phyloP scores from a whole-genome alignment of 2,329 filamentous ascomycete genomes.

The Aspergillus tanneri region DNA sequence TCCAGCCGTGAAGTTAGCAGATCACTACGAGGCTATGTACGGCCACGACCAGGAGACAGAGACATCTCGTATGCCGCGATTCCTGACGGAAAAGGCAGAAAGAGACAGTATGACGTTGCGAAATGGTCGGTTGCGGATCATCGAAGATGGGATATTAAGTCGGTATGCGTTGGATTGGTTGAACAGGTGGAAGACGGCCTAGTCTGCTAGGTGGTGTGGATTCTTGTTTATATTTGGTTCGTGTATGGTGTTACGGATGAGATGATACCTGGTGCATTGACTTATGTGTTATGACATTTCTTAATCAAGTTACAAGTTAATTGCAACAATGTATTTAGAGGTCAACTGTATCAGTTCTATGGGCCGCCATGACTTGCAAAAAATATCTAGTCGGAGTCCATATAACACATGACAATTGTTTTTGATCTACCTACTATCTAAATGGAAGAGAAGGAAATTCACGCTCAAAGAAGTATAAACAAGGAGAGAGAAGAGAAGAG shows the following conservation, averaged over 20 bases:
- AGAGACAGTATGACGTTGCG: slow-evolving; percentile 30
- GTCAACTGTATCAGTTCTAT: too few relatives aligned
- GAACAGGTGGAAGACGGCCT: slow-evolving; percentile 23
- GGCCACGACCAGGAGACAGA: slow-evolving; percentile 16
- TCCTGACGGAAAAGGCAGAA: slow-evolving; percentile 30
- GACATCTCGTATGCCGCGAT: slow-evolving; percentile 13
- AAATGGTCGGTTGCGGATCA: slow-evolving; percentile 26
- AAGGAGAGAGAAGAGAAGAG: background rate
- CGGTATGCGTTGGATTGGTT: slow-evolving; percentile 33
- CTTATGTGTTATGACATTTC: background rate
- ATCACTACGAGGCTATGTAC: slow-evolving; percentile 33
- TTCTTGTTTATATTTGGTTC: slow-evolving; percentile 3
- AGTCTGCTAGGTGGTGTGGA: background rate
- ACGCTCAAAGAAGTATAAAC: too few relatives aligned
- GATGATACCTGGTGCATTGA: too few relatives aligned
- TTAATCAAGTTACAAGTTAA: too few relatives aligned
- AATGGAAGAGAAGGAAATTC: background rate
- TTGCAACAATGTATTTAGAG: too few relatives aligned
- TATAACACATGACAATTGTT: too few relatives aligned
- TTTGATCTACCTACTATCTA: too few relatives aligned
- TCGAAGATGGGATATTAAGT: slow-evolving; percentile 33
- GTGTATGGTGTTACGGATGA: too few relatives aligned
- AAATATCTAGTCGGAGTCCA: too few relatives aligned
- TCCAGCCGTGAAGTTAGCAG: slow-evolving; percentile 34
- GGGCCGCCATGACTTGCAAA: too few relatives aligned